Conservation (phyloP, 345 rosid species). For the Streptanthus diversifolius region DNA sequence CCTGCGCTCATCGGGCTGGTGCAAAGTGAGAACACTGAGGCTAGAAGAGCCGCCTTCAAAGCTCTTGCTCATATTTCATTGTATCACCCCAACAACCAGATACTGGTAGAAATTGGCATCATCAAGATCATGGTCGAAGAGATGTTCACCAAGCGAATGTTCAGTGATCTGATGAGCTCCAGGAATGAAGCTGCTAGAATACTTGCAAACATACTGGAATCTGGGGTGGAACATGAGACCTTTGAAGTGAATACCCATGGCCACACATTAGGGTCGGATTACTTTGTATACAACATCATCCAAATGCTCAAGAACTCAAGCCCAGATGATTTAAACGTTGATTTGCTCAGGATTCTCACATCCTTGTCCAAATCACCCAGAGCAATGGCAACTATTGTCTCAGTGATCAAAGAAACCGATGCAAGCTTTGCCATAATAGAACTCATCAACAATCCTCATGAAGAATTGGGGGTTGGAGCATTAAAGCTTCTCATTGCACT, state of each 20-base stretch:
- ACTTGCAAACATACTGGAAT: slow-evolving; percentile 71
- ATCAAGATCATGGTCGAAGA: slow-evolving; percentile 65
- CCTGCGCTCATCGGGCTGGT: slow-evolving; percentile 62
- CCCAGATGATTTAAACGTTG: slow-evolving; percentile 63
- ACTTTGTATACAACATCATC: slow-evolving; percentile 58
- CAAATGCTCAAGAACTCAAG: slow-evolving; percentile 67
- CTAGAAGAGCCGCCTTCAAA: slow-evolving; percentile 58
- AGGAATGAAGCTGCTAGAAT: slow-evolving; percentile 67
- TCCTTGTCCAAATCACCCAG: slow-evolving; percentile 61
- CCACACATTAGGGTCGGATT: slow-evolving; percentile 65
- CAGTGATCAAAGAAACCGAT: slow-evolving; percentile 62
- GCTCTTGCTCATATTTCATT: slow-evolving; percentile 71
- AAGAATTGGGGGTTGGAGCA: slow-evolving; percentile 62
- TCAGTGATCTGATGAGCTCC: slow-evolving; percentile 55
- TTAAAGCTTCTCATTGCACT: slow-evolving; percentile 61
- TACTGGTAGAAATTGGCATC: slow-evolving; percentile 56
- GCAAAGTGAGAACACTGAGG: slow-evolving; percentile 47
- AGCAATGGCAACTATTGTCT: slow-evolving; percentile 48
- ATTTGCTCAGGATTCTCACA: slow-evolving; percentile 62
- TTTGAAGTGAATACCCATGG: slow-evolving; percentile 56
- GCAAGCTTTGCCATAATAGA: slow-evolving; percentile 66
- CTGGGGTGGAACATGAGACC: slow-evolving; percentile 57
- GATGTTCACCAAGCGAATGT: slow-evolving; percentile 54
- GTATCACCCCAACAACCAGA: slow-evolving; percentile 54
- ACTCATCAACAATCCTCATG: slow-evolving; percentile 70